These are phyloP conservation scores for Candida argentea DNA, from an alignment of 805 yeast species.

Conservation along the genomic window DNA sequence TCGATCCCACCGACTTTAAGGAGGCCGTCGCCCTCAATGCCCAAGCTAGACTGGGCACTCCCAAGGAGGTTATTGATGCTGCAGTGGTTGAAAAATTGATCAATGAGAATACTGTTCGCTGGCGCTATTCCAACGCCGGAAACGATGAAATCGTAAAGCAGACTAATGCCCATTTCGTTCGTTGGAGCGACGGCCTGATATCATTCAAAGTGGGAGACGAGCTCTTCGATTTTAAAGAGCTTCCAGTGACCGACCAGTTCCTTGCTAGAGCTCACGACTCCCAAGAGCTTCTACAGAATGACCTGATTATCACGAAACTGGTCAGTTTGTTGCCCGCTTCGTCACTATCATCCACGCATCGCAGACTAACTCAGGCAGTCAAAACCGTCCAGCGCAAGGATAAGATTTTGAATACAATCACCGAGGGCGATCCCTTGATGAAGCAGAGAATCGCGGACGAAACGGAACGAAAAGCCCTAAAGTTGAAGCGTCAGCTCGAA, in stretches of 20 bases:
- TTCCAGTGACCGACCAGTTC: constrained; percentile 59
- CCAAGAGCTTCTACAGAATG: constrained; percentile 61
- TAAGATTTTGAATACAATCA: constrained; percentile 41
- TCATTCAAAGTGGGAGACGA: constrained; percentile 85
- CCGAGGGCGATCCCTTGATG: constrained; percentile 59
- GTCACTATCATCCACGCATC: constrained; percentile 76
- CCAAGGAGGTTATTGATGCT: constrained; percentile 37
- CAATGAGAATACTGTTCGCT: constrained; percentile 81
- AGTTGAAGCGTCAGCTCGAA: constrained; percentile 58
- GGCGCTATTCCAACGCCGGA: constrained; percentile 83
- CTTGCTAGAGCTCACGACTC: constrained; percentile 62
- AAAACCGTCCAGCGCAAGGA: constrained; percentile 38
- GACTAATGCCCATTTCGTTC: constrained; percentile 79
- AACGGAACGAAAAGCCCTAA: constrained; percentile 45
- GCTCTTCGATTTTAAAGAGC: constrained; percentile 64
- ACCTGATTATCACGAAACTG: constrained; percentile 51
- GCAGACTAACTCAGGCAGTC: constrained; percentile 64
- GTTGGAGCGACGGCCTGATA: constrained; percentile 89
- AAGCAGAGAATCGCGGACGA: constrained; percentile 60
- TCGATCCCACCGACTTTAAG: constrained; percentile 63
- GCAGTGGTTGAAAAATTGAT: constrained; percentile 50
- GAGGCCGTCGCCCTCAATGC: constrained; percentile 34
- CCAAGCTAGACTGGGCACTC: constrained; percentile 16
- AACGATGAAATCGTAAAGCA: constrained; percentile 68
- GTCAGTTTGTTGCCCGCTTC: constrained; percentile 84